Base-by-base conservation (phyloP, 768 basidiomycete genomes). In the Trametes villosa region DNA sequence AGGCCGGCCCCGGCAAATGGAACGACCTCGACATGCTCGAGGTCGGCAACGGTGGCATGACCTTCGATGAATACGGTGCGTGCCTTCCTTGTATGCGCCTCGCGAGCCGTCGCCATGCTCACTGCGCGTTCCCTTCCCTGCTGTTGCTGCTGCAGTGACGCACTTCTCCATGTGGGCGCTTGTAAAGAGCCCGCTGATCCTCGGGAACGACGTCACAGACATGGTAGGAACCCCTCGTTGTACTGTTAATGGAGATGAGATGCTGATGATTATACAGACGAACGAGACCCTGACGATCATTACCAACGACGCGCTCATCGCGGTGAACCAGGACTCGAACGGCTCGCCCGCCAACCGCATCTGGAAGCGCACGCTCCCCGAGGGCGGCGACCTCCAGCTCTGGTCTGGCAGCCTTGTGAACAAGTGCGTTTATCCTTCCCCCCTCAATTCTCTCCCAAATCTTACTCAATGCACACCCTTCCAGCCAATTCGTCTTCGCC, bases 131-230 rank as follows among this genome's bases (percentile, higher is more conserved):
- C 4, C 24, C n/a, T 13, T 17, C 9, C 6, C 15, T 40, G 11
- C 22, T 26, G 30, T 30, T 18, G 49, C 38, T n/a, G n/a, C n/a
- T n/a, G 17, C 55, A 77, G 76, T 75, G 22, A 76, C 75, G 4
- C 76, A 79, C 63, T 77, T 79, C 58, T 72, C 74, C 1, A 74
- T 79, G 70, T 79, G 78, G 78, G 71, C 74, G 9, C 58, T 79
- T n/a, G 65, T 76, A 27, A 79, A 79, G 70, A 75, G 73, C 47
- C 77, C 78, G 0, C 69, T 79, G 11, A 78, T 79, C 42, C 68
- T 79, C 5, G 78, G 78, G 0, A 76, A 79, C 63, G 76, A 78
- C 51, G 57, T 78, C 18, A 73, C 72, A 5, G 66, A 66, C 49
- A 79, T 78, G 78, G 75, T 74, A 33, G 17, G 13, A 18, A 11